Evolutionary conservation across 148 eudicot species (phyloP), one percentile per base, ranked within the genome.

Genomic region (Rhododendron griersonianum): DNA sequence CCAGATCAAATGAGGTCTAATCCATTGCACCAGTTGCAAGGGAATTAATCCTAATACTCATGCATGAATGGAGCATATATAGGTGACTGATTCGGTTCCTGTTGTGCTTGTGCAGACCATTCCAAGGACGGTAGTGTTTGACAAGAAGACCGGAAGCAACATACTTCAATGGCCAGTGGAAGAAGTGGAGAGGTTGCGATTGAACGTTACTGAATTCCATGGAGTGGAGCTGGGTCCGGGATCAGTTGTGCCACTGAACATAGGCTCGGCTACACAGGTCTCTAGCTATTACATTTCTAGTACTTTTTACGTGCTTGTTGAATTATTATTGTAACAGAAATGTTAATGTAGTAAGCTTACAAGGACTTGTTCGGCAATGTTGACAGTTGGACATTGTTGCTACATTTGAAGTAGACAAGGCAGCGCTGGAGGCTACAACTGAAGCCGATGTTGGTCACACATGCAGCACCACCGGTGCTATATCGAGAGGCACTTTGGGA

Each of bases 111-210:
- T 23, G 33, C 89, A 96, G 98, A 83, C 91, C 9, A 92, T 96
- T 86, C 99, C 99, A 47, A 94, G 99, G 85, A 92, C 91, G 5
- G 91, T 96, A 35, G 92, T 94, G 51, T 91, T 87, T n/a, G 99
- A 96, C 81, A 78, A 88, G 35, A 92, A 94, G 87, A 96, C 98
- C 0, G 90, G 93, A n/a, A 90, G 89, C 88, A 95, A 95, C 88
- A 55, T 96, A 82, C 87, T 96, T 35, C 97, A 96, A 63, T 94
- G 96, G 98, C 99, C 99, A 3, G 92, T 95, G 5, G 90, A 93
- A 74, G 99, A 96, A 80, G 86, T 96, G 28, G 93, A 95, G 87
- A 87, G 85, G 37, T 89, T 96, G 87, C 89, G 99, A 91, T 83
- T 87, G 37, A 91, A 74, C 13, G 83, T 83, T 59, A 81, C 75